phyloP scores from a whole-genome alignment of 2,329 filamentous ascomycete genomes.

The Penicillium sp. region DNA sequence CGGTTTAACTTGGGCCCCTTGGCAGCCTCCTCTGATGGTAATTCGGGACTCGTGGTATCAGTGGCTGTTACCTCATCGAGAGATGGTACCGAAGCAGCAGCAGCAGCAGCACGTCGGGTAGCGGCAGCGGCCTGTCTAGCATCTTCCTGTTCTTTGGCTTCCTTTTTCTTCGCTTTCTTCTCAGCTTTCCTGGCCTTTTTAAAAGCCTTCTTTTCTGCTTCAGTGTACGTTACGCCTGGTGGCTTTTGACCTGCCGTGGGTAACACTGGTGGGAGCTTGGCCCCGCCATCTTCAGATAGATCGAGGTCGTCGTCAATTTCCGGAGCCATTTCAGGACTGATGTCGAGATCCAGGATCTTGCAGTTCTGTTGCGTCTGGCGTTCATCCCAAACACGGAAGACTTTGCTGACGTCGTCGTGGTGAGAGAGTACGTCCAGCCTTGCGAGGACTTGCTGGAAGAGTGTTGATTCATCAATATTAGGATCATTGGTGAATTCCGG shows the following conservation, averaged over 20 bases:
- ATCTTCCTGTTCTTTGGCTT: slow-evolving; percentile 22
- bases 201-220: background rate
- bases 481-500: slow-evolving; percentile 67
- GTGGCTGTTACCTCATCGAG: no score
- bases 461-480: slow-evolving; percentile 41
- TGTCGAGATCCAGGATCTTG: slow-evolving; percentile 24
- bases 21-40: no score
- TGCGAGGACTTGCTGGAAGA: slow-evolving; percentile 52
- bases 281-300: slow-evolving; percentile 15
- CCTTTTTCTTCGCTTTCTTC: slow-evolving; percentile 11
- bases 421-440: slow-evolving; percentile 54
- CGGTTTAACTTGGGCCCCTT: background rate
- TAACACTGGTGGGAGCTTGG: slow-evolving; percentile 2
- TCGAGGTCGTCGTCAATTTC: slow-evolving; percentile 3
- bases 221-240: background rate
- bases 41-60: background rate
- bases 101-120: background rate
- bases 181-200: slow-evolving; percentile 1
- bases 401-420: slow-evolving; percentile 50
- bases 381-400: slow-evolving; percentile 38
- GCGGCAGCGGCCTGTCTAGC: slow-evolving; percentile 15
- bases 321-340: slow-evolving; percentile 4
- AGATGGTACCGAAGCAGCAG: background rate
- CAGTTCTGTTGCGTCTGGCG: slow-evolving; percentile 3
- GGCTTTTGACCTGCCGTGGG: background rate